Conservation (phyloP, 345 rosid species). For the Orychophragmus violaceus region DNA sequence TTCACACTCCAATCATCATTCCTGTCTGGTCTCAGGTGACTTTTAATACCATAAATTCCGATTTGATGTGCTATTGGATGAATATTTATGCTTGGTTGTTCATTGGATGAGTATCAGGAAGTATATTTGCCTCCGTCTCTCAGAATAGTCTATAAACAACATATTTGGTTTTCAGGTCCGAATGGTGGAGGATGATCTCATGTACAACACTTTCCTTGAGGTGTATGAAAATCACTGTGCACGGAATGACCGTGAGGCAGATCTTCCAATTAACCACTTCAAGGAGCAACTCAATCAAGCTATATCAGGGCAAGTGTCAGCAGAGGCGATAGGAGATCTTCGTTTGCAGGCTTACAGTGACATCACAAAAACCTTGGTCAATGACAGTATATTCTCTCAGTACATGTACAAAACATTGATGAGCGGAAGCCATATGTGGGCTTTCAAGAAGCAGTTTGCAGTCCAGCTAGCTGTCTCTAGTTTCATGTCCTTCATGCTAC, state of each 20-base stretch:
- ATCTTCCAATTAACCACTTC: slow-evolving; percentile 78
- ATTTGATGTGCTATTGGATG: not conserved
- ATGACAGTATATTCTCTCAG: slow-evolving; percentile 83
- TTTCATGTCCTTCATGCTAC: slow-evolving; percentile 98
- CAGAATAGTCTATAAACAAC: not conserved
- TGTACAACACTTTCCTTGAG: slow-evolving; percentile 96
- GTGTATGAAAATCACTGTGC: slow-evolving; percentile 97
- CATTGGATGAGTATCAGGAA: not conserved
- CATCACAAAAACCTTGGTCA: slow-evolving; percentile 65
- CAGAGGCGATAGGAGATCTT: slow-evolving; percentile 87
- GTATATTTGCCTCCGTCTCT: not conserved
- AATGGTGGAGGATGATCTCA: slow-evolving; percentile 97
- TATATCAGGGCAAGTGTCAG: slow-evolving; percentile 77
- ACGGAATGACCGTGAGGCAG: slow-evolving; percentile 86
- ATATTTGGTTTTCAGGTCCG: slow-evolving; percentile 57
- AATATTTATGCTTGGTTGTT: not conserved
- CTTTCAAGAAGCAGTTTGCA: slow-evolving; percentile 95
- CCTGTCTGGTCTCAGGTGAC: slow-evolving; percentile 99
- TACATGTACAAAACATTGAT: slow-evolving; percentile 90
- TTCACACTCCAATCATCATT: slow-evolving; percentile 95
- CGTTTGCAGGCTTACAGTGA: slow-evolving; percentile 89
- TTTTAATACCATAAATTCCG: not conserved
- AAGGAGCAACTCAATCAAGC: slow-evolving; percentile 96
- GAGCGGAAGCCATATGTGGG: slow-evolving; percentile 94
- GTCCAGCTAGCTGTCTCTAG: slow-evolving; percentile 95